Evolutionary conservation across 345 rosid genomes (phyloP).

Genomic region (Physaria fendleri): DNA sequence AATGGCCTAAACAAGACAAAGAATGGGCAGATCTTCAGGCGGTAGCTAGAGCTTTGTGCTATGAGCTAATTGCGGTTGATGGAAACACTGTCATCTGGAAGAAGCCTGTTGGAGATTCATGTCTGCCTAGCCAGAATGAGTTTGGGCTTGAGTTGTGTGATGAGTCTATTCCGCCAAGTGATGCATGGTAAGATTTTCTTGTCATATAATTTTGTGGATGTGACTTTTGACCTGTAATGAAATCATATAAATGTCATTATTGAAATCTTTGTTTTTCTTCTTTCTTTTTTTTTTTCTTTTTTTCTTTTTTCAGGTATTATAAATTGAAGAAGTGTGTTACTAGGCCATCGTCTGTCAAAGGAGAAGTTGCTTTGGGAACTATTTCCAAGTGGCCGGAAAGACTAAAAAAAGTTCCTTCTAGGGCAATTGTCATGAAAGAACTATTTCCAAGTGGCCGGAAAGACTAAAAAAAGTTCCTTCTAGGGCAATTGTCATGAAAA

Average conservation of each 20-base stretch:
- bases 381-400: constrained; percentile 82
- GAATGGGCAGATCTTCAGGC: constrained; percentile 99
- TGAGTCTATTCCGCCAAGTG: constrained; percentile 55
- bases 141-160: constrained; percentile 69
- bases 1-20: constrained; percentile 96
- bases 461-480: too few relatives aligned
- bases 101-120: constrained; percentile 69
- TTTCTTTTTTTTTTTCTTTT: not conserved
- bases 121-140: constrained; percentile 66
- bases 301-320: constrained; percentile 54
- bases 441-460: too few relatives aligned
- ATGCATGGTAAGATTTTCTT: constrained; percentile 60
- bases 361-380: constrained; percentile 58
- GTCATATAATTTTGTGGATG: not conserved
- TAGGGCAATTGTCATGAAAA: constrained; percentile 58
- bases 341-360: constrained; percentile 48
- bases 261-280: not conserved
- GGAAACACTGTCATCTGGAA: constrained; percentile 97
- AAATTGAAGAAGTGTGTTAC: constrained; percentile 70
- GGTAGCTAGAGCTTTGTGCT: constrained; percentile 82
- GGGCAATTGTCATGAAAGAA: constrained; percentile 61
- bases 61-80: constrained; percentile 82
- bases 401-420: constrained; percentile 56
- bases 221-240: not conserved
- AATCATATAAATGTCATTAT: not conserved